Base-by-base conservation (phyloP, 2,329 filamentous ascomycete genomes). In the Colletotrichum caudatum region DNA sequence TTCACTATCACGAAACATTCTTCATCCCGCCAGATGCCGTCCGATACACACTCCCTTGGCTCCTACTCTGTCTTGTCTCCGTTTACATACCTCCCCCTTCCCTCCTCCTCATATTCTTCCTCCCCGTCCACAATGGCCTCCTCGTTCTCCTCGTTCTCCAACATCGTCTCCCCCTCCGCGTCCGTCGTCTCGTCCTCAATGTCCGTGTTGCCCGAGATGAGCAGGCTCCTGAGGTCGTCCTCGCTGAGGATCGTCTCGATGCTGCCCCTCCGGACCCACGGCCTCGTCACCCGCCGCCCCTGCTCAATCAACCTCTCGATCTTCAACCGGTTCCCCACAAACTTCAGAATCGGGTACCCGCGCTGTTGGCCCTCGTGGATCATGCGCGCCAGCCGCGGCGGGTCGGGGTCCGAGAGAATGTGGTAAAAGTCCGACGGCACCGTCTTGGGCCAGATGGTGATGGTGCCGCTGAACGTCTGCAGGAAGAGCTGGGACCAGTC, bases 401-500 rank as follows among this genome's bases (percentile, higher is more conserved):
- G 85, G 53, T 90, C 91, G 0, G 96, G 96, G 78, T 99, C 96
- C 0, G 91, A 90, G 1, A 99, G 87, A 73, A 99, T 97, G 76
- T 93, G 89, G 79, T 88, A 90, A 79, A 98, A 97, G 82, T 99
- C 96, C 1, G 90, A 92, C 1, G 90, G 83, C 3, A 91, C 84
- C 16, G 91, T 92, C 80, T 94, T 94, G 9, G 96, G 96, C 95
- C 95, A 98, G 78, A 99, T 95, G 16, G 96, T 99, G 74, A 98
- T 92, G 12, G 94, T 98, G 37, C 96, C 96, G 74, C 92, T 93
- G 81, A 99, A 99, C 70, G 94, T 90, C 80, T 99, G 96, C 59
- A 99, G 88, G 93, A 95, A 99, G 29, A 99, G 90, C 81, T 97
- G 93, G 70, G 92, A 95, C 96, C 96, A 99, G 80, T 99, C 96